Evolutionary conservation across 2,329 filamentous ascomycete genomes (phyloP).

Genomic region (Ambrosiella cleistominuta): DNA sequence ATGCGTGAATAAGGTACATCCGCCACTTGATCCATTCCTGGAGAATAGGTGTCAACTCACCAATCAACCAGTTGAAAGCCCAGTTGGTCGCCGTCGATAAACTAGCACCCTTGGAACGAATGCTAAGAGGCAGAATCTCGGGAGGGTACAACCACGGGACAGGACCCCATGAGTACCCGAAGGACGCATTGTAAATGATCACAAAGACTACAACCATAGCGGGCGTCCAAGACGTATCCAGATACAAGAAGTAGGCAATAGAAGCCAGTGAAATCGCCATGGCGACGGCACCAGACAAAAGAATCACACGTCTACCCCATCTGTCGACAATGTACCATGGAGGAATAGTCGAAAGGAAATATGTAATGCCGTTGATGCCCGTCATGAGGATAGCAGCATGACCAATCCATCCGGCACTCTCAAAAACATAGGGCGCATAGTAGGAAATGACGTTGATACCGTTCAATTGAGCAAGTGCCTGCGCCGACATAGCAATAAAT

Average conservation of each 20-base stretch:
- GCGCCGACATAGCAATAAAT: constrained; percentile 97
- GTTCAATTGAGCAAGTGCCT: constrained; percentile 88
- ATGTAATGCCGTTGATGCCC: constrained; percentile 80
- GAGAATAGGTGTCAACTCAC: constrained; percentile 82
- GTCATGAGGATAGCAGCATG: constrained; percentile 91
- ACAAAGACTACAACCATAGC: constrained; percentile 82
- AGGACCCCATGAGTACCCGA: constrained; percentile 87
- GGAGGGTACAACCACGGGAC: constrained; percentile 97
- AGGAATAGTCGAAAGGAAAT: constrained; percentile 79
- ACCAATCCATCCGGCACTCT: constrained; percentile 88
- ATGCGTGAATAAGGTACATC: constrained; percentile 84
- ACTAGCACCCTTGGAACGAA: constrained; percentile 91
- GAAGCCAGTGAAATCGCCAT: constrained; percentile 78
- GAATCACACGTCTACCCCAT: constrained; percentile 75
- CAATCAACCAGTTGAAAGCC: constrained; percentile 96
- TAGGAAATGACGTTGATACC: constrained; percentile 99
- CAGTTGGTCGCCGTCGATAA: constrained; percentile 92
- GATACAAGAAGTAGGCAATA: constrained; percentile 90
- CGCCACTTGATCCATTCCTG: constrained; percentile 89
- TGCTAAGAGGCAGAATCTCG: constrained; percentile 93
- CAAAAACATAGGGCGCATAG: constrained; percentile 91
- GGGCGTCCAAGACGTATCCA: constrained; percentile 63
- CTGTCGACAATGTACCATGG: constrained; percentile 94
- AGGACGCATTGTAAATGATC: constrained; percentile 96
- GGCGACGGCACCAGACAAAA: constrained; percentile 72